Conservation (phyloP, 2,329 filamentous ascomycete genomes). For the Magnaporthiopsis incrustans region DNA sequence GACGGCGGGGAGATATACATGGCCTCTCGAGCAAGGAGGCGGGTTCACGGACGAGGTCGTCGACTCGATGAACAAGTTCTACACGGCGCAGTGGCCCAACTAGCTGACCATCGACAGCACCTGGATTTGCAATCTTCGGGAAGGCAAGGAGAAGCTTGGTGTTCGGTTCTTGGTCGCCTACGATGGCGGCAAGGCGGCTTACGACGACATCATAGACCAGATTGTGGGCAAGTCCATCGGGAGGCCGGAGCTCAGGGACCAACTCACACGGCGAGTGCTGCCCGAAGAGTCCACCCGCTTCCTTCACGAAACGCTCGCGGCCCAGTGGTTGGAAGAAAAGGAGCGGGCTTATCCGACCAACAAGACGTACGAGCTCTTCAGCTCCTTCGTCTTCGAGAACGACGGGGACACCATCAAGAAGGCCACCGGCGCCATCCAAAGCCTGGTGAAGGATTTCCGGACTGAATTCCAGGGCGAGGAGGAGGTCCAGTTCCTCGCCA, state of each 20-base stretch:
- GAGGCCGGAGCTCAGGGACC: neutral
- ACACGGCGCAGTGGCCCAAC: neutral
- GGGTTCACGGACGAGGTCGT: neutral
- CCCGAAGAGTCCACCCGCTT: neutral
- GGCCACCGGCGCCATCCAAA: neutral
- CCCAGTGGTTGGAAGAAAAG: neutral
- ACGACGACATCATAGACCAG: neutral
- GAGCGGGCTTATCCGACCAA: neutral
- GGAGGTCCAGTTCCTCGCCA: neutral
- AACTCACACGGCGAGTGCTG: neutral
- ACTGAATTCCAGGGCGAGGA: neutral
- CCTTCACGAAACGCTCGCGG: neutral
- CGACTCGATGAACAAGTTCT: neutral
- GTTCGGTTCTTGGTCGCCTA: neutral
- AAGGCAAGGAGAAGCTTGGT: neutral
- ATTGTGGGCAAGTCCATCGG: neutral
- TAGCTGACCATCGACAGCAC: neutral
- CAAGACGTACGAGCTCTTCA: neutral
- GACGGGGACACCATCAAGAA: neutral
- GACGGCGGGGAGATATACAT: neutral
- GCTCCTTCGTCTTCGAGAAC: neutral
- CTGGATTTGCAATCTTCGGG: neutral
- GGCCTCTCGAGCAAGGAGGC: neutral
- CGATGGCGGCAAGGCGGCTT: neutral
- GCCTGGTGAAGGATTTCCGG: neutral